phyloP scores from a whole-genome alignment of 495 filamentous ascomycete species.

The Penicillium herquei region DNA sequence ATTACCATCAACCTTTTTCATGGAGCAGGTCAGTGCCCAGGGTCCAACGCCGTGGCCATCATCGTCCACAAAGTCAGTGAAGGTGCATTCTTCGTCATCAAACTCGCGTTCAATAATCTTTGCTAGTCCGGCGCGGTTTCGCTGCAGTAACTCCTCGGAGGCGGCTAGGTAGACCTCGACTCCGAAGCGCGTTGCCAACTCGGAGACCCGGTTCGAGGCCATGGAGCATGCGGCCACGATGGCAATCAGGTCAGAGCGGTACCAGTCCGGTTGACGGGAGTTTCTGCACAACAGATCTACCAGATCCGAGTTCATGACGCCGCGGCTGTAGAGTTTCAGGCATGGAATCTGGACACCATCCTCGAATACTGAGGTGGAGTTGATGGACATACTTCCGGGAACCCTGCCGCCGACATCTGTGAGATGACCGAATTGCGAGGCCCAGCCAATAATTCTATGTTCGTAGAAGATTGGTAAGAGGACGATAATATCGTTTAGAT shows the following conservation, averaged over 20 bases:
- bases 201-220: slow-evolving; percentile 40
- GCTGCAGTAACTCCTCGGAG: slow-evolving; percentile 40
- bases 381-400: slow-evolving; percentile 52
- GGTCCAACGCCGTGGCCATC: slow-evolving; percentile 50
- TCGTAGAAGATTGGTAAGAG: slow-evolving; percentile 47
- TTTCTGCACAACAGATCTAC: slow-evolving; percentile 48
- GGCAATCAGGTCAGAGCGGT: slow-evolving; percentile 46
- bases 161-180: slow-evolving; percentile 42
- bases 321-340: slow-evolving; percentile 45
- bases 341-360: slow-evolving; percentile 53
- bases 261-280: slow-evolving; percentile 50
- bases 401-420: slow-evolving; percentile 52
- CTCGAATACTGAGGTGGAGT: slow-evolving; percentile 49
- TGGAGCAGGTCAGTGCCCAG: slow-evolving; percentile 48
- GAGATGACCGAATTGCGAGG: slow-evolving; percentile 52
- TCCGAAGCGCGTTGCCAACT: slow-evolving; percentile 46
- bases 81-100: slow-evolving; percentile 37
- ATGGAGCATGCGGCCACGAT: slow-evolving; percentile 49
- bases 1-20: slow-evolving; percentile 36
- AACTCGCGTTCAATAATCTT: slow-evolving; percentile 48
- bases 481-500: slow-evolving; percentile 49
- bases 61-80: slow-evolving; percentile 53
- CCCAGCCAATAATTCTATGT: slow-evolving; percentile 43
- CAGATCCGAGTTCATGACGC: slow-evolving; percentile 41
- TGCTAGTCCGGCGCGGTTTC: slow-evolving; percentile 42